phyloP scores from a whole-genome alignment of 2,329 filamentous ascomycete genomes.

The Epichloe gansuensis region DNA sequence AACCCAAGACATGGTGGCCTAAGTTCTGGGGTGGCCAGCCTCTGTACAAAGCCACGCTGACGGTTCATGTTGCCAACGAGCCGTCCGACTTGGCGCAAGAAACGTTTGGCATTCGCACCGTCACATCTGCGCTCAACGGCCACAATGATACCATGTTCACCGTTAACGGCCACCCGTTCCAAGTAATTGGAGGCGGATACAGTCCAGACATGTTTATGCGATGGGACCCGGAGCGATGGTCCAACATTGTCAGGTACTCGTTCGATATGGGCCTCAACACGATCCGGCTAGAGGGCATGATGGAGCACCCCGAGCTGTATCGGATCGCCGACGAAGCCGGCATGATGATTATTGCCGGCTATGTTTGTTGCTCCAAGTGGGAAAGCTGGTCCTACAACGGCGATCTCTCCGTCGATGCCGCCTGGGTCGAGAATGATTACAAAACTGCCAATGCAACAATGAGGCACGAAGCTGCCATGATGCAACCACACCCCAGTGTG shows the following conservation, averaged over 20 bases:
- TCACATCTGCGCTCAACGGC: conserved; percentile 36
- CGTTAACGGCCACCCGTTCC: conserved; percentile 45
- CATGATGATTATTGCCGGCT: conserved; percentile 48
- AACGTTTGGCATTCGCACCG: conserved; percentile 19
- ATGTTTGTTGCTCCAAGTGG: conserved; percentile 59
- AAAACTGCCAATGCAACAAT: conserved; percentile 39
- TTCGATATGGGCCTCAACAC: conserved; percentile 52
- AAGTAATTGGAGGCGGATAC: conserved; percentile 48
- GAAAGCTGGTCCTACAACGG: conserved; percentile 50
- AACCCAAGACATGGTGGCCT: conserved; percentile 49
- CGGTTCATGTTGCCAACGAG: conserved; percentile 16
- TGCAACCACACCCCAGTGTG: conserved; percentile 47
- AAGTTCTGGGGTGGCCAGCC: conserved; percentile 44
- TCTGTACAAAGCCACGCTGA: conserved; percentile 28
- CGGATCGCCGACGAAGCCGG: conserved; percentile 45
- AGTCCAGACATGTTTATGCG: conserved; percentile 48
- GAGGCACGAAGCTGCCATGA: conserved; percentile 45
- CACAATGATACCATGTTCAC: conserved; percentile 42
- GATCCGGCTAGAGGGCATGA: conserved; percentile 49
- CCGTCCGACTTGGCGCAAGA: conserved; percentile 17
- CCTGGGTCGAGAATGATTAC: conserved; percentile 43
- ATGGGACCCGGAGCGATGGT: conserved; percentile 36
- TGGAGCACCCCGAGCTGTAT: conserved; percentile 49
- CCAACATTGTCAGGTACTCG: conserved; percentile 36
- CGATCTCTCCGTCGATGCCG: conserved; percentile 27